A percentile compares a stretch with the other conserved stretches of the same genome.
phyloP scores from a whole-genome alignment of 2,329 filamentous ascomycete species.

The Curvularia verruculosa region DNA sequence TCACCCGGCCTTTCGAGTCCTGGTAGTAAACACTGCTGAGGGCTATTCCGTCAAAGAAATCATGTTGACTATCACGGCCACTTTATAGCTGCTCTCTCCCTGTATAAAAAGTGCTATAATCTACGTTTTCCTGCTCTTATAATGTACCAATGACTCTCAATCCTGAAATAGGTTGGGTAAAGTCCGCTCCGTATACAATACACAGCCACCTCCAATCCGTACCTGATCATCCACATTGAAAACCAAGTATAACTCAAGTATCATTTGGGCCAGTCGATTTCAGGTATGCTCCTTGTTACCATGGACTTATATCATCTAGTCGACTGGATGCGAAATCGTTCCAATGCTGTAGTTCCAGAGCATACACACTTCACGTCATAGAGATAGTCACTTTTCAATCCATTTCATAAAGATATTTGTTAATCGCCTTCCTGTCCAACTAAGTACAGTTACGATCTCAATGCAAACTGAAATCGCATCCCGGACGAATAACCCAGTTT shows the following conservation, averaged over 20 bases:
- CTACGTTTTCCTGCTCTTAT: neutral
- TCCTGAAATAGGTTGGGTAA: neutral
- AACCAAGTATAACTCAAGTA: neutral
- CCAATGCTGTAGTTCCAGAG: neutral
- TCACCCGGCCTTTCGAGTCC: neutral
- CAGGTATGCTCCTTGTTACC: neutral
- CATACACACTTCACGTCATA: neutral
- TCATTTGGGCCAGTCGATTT: neutral
- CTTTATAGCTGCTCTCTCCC: neutral
- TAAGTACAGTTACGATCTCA: neutral
- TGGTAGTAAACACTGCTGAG: no score
- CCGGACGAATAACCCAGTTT: constrained; percentile 6
- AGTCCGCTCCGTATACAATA: neutral
- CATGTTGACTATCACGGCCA: neutral
- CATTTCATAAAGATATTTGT: constrained; percentile 4
- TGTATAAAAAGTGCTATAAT: neutral
- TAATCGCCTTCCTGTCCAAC: constrained; percentile 5
- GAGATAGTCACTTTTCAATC: constrained; percentile 4
- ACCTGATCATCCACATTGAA: neutral
- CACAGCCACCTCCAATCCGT: neutral
- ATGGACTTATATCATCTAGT: neutral
- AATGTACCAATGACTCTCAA: neutral
- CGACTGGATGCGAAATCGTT: neutral
- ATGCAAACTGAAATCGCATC: constrained; percentile 3
- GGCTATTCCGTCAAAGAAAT: neutral